phyloP scores from a whole-genome alignment of 768 basidiomycete species.

The Phylloporus sp. region DNA sequence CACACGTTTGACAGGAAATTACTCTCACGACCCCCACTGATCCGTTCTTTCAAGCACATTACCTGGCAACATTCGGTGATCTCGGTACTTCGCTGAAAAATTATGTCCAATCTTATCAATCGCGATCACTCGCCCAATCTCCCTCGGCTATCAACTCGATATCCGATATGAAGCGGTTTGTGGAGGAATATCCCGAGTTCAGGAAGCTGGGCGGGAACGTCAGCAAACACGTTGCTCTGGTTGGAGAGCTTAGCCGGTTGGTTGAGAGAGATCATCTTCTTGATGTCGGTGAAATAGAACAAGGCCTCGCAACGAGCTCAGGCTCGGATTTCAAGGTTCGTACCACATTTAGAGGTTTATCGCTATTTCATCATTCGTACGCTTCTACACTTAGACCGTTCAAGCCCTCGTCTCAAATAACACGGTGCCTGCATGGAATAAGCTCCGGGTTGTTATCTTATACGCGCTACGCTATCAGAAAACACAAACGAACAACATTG shows the following conservation, averaged over 20 bases:
- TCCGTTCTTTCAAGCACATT: conserved; percentile 88
- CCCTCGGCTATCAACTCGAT: conserved; percentile 90
- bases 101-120: conserved; percentile 93
- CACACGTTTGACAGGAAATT: conserved; percentile 63
- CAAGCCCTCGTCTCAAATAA: conserved; percentile 72
- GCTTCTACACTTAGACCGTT: conserved; percentile 54
- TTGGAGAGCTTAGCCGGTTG: conserved; percentile 90
- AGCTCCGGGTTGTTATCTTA: conserved; percentile 85
- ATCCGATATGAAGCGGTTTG: conserved; percentile 92
- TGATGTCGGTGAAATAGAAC: conserved; percentile 92
- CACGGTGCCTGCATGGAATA: conserved; percentile 70
- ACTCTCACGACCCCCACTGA: conserved; percentile 89
- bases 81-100: conserved; percentile 86
- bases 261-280: conserved; percentile 83
- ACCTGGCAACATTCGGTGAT: conserved; percentile 93
- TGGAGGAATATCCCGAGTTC: conserved; percentile 98
- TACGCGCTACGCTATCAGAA: conserved; percentile 96
- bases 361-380: not conserved
- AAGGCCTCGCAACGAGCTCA: conserved; percentile 89
- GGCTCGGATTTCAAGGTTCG: conserved; percentile 84
- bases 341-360: not conserved
- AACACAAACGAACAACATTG: conserved; percentile 75
- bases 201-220: conserved; percentile 95
- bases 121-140: conserved; percentile 69
- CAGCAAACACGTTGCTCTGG: conserved; percentile 96